Conservation (phyloP, 1,284 basidiomycete genomes). For the Pterula multifida region DNA sequence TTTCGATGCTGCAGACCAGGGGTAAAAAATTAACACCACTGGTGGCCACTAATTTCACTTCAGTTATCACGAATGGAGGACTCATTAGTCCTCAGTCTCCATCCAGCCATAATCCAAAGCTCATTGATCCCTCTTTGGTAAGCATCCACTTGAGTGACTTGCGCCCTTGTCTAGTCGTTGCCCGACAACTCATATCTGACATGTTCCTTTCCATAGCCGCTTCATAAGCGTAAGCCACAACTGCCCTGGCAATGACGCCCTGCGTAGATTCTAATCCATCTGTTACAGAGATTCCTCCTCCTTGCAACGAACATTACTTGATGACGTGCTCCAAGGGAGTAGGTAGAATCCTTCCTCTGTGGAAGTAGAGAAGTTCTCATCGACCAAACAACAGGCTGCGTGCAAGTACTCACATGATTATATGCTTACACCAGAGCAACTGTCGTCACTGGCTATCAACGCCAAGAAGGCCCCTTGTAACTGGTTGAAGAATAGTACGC, state of each 20-base stretch:
- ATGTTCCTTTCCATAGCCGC: slow-evolving; percentile 22
- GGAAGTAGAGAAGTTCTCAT: neutral
- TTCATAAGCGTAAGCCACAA: slow-evolving; percentile 36
- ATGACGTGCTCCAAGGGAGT: slow-evolving; percentile 72
- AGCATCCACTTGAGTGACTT: slow-evolving; percentile 15
- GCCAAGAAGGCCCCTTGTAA: slow-evolving; percentile 76
- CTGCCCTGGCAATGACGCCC: slow-evolving; percentile 7
- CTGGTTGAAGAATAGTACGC: slow-evolving; percentile 60
- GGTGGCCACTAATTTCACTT: neutral
- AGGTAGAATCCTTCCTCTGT: slow-evolving; percentile 13
- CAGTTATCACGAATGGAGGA: slow-evolving; percentile 32
- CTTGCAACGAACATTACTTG: slow-evolving; percentile 71
- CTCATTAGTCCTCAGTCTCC: slow-evolving; percentile 46
- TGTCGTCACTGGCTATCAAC: slow-evolving; percentile 49
- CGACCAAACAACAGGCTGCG: slow-evolving; percentile 28
- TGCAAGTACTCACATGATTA: slow-evolving; percentile 79
- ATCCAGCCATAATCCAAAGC: slow-evolving; percentile 21
- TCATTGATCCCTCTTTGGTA: slow-evolving; percentile 44
- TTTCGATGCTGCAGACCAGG: slow-evolving; percentile 14
- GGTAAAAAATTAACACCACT: neutral
- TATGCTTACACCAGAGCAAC: slow-evolving; percentile 51
- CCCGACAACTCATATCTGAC: slow-evolving; percentile 9
- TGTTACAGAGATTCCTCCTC: slow-evolving; percentile 56
- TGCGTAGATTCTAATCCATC: slow-evolving; percentile 10
- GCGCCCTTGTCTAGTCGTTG: slow-evolving; percentile 6